Evolutionary conservation across 2,329 filamentous ascomycete genomes (phyloP), one percentile per base, ranked within the genome.

Genomic region (Polychaeton citri): DNA sequence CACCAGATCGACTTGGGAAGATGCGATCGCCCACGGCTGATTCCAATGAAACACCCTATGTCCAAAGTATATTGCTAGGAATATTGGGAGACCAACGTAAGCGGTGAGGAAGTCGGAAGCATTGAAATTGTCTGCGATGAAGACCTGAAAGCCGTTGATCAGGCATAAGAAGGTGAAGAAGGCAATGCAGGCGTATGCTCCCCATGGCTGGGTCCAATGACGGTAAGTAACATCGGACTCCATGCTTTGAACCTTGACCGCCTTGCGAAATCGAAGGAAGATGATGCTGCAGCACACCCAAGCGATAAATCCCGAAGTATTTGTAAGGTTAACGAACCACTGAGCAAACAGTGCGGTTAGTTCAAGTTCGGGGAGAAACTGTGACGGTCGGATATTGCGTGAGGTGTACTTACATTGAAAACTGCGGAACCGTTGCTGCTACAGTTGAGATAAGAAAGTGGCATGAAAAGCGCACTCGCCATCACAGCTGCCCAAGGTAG

Each of bases 141-240:
- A 73, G 16, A 65, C 58, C 39, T 72, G 64, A 38, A 73, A 74
- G 10, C 73, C 71, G 31, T 74, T 67, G 37, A 74, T 73, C 17
- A 75, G 43, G 35, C 73, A 65, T 30, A 72, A 58, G 5, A 67
- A 44, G 15, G 55, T 53, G n/a, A 71, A 63, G 16, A 73, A 46
- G 4, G 61, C 36, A 0, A 75, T 54, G 1, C 61, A 65, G 26
- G 69, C 58, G 48, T 64, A 74, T 1, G 70, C 61, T 6, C 61
- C 59, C 42, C 64, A 75, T 0, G 74, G 72, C 38, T 69, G 64
- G 19, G 67, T 50, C 9, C 63, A 61, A 0, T 66, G 65, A 24
- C 57, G 57, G 48, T 72, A 76, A 17, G 69, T 66, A 10, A 74
- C 58, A 2, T 55, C 48, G 8, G 64, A 50, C 13, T 54, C 44